Evolutionary conservation across 2,329 filamentous ascomycete species (phyloP).

Genomic region (Clarireedia hainanense): DNA sequence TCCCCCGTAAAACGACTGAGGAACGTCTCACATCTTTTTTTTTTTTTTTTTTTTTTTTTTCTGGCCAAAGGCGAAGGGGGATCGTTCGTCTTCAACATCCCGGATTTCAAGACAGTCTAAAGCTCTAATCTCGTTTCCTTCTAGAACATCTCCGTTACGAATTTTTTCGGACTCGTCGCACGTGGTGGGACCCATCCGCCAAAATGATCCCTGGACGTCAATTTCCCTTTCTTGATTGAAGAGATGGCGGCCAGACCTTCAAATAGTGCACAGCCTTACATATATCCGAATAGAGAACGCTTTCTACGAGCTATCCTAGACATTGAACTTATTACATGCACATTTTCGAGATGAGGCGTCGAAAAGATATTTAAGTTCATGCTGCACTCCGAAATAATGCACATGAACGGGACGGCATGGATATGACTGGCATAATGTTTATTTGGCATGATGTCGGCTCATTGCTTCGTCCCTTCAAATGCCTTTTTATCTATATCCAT

Average conservation of each 20-base stretch:
- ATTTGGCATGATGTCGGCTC: too few relatives aligned
- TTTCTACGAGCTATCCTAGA: too few relatives aligned
- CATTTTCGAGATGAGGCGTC: too few relatives aligned
- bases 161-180: neutral
- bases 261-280: neutral
- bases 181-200: neutral
- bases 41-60: neutral
- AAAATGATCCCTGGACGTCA: conserved; percentile 1
- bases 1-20: too few relatives aligned
- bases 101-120: neutral
- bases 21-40: neutral
- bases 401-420: too few relatives aligned
- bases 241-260: neutral
- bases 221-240: neutral
- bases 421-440: too few relatives aligned
- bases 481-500: neutral
- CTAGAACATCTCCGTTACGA: neutral
- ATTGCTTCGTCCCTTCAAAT: neutral
- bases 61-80: neutral
- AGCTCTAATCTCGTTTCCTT: neutral
- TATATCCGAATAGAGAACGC: neutral
- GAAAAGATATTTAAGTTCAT: too few relatives aligned
- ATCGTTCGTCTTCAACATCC: neutral
- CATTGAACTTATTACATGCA: too few relatives aligned
- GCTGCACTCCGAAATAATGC: too few relatives aligned